Conservation (phyloP, 1,139 yeast species). For the Diutina ranongensis region DNA sequence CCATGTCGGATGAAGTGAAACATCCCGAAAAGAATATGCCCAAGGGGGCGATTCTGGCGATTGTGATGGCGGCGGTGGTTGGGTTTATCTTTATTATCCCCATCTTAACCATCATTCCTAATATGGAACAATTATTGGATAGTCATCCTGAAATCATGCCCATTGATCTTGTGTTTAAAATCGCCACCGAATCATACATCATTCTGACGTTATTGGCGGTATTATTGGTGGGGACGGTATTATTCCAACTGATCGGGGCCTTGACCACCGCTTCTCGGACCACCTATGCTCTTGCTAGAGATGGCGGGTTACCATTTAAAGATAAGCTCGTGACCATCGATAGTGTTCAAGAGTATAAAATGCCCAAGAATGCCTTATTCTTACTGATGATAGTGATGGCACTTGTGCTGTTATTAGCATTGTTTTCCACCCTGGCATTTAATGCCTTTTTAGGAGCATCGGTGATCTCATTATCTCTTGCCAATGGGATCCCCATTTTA, state of each 20-base stretch:
- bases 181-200: slow-evolving; percentile 56
- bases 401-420: slow-evolving; percentile 49
- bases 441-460: slow-evolving; percentile 85
- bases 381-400: slow-evolving; percentile 60
- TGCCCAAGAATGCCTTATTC: slow-evolving; percentile 64
- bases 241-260: slow-evolving; percentile 72
- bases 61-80: slow-evolving; percentile 48
- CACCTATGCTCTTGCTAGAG: slow-evolving; percentile 81
- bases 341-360: slow-evolving; percentile 39
- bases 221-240: slow-evolving; percentile 56
- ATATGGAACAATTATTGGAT: slow-evolving; percentile 41
- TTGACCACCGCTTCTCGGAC: slow-evolving; percentile 81
- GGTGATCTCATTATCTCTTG: slow-evolving; percentile 62
- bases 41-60: slow-evolving; percentile 61
- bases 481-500: slow-evolving; percentile 67
- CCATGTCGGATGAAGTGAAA: slow-evolving; percentile 74
- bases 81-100: slow-evolving; percentile 69
- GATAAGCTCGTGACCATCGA: slow-evolving; percentile 57
- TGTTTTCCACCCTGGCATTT: slow-evolving; percentile 66
- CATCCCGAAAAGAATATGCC: slow-evolving; percentile 69
- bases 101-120: slow-evolving; percentile 59
- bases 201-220: slow-evolving; percentile 58
- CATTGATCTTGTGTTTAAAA: slow-evolving; percentile 53
- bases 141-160: slow-evolving; percentile 57
- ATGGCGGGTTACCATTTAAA: slow-evolving; percentile 71